Evolutionary conservation across 768 basidiomycete genomes (phyloP).

Genomic region (Mycena kentingensis): DNA sequence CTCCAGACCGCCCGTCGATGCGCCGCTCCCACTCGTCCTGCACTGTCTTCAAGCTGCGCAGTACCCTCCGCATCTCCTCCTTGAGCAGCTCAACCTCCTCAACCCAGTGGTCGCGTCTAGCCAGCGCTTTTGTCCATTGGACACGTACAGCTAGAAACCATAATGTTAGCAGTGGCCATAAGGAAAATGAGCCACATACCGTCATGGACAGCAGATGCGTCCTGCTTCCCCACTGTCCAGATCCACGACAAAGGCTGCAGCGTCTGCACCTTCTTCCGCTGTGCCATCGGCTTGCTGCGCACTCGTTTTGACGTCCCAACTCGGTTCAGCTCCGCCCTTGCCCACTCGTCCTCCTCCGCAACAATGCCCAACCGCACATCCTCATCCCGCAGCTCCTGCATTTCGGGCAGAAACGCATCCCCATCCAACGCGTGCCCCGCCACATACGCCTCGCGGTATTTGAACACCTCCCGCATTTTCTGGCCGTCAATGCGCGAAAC

Average conservation of each 20-base stretch:
- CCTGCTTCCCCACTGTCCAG: neutral
- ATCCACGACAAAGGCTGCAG: too few relatives aligned
- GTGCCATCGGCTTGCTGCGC: neutral
- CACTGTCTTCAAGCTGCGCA: neutral
- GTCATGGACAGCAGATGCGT: neutral
- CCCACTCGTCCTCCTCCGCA: neutral
- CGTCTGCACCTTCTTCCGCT: neutral
- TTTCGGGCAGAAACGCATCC: too few relatives aligned
- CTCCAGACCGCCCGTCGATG: too few relatives aligned
- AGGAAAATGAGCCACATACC: too few relatives aligned
- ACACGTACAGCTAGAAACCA: constrained; percentile 14
- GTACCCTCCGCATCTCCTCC: constrained; percentile 21
- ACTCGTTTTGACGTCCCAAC: too few relatives aligned
- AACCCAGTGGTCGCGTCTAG: constrained; percentile 12
- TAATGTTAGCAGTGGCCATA: too few relatives aligned
- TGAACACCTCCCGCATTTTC: neutral
- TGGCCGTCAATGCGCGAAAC: neutral
- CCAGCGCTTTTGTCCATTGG: constrained; percentile 24
- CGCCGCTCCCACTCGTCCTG: neutral
- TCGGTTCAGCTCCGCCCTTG: neutral
- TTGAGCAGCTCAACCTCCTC: constrained; percentile 23
- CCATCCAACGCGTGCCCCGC: too few relatives aligned
- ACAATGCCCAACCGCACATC: neutral
- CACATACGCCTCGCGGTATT: too few relatives aligned
- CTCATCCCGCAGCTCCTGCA: neutral